phyloP scores from a whole-genome alignment of 1,139 yeast genomes.

The Arxiozyma slooffiae region DNA sequence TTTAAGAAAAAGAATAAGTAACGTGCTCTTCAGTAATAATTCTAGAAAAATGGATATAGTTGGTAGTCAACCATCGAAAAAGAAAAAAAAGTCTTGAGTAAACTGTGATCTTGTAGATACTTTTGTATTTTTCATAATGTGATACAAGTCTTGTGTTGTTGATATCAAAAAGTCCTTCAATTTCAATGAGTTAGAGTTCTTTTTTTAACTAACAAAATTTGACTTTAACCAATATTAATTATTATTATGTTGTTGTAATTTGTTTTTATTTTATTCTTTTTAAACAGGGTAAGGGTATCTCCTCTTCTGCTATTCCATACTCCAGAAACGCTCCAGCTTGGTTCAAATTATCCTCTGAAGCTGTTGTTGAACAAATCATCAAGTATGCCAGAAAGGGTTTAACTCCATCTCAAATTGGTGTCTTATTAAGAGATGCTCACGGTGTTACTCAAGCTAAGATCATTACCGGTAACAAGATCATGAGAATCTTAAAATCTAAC shows the following conservation, averaged over 20 bases:
- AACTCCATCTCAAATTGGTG: constrained; percentile 99
- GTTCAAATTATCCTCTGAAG: constrained; percentile 95
- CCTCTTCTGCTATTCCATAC: constrained; percentile 98
- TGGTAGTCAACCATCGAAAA: too few relatives aligned
- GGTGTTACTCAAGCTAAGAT: constrained; percentile 97
- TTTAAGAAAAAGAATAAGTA: not conserved
- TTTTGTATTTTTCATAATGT: not conserved
- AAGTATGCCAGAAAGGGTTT: constrained; percentile 99
- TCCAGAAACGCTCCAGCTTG: constrained; percentile 98
- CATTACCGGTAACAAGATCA: constrained; percentile 98
- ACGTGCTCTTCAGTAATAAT: not conserved
- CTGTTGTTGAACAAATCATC: constrained; percentile 95
- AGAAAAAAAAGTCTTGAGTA: not conserved
- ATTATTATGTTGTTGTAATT: not conserved
- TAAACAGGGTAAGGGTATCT: constrained; percentile 93
- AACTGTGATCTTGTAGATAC: not conserved
- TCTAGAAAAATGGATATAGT: not conserved
- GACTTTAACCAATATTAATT: not conserved
- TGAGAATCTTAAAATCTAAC: constrained; percentile 97
- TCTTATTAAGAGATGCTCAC: constrained; percentile 98
- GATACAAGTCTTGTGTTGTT: not conserved
- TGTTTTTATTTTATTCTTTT: constrained; percentile 14
- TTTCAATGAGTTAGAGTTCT: not conserved
- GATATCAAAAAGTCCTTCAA: not conserved
- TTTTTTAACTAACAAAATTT: not conserved